Base-by-base conservation (phyloP, 2,329 filamentous ascomycete genomes). In the Phoma sp. region DNA sequence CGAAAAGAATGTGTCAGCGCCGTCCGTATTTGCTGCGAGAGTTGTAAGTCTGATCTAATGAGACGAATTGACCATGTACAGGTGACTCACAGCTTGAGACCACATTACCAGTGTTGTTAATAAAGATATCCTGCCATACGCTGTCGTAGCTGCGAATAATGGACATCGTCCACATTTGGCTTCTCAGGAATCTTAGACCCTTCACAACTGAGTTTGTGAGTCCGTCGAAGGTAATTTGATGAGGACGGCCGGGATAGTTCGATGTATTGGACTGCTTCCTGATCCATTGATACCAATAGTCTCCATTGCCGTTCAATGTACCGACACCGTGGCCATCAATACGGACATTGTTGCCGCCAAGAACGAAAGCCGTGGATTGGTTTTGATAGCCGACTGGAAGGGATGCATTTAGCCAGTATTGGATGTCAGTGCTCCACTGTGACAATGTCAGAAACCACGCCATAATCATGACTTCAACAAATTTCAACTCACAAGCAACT, bases 161-260 rank as follows among this genome's bases (percentile, higher is more conserved):
- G 1, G 80, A 80, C 77, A 85, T 81, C 0, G 81, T 70, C 80
- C 84, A 87, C 84, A 87, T 86, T 70, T 86, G 84, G 55, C 79
- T 83, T 55, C 83, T 79, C 7, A 86, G 69, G 57, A 84, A 85
- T 2, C 74, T 74, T 14, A 86, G 54, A 3, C 81, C 77, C 30
- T 74, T 70, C 11, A 86, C 73, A 3, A 80, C 65, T 0, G 80
- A 80, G 62, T 85, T 80, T 5, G 69, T 80, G 3, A 82, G 74
- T 3, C 75, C 71, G 15, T 72, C 78, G 62, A 86, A 77, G 15
- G 81, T 84, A 59, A 86, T 79, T 7, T 76, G 75, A 46, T 83
- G 81, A 1, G 83, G 83, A 9, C 83, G 76, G 11, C 78, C 59
- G 17, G 63, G 68, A 14, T 61, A 67, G 32, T 70, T 70, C 2